These are phyloP conservation scores for Yamadazyma atmosphaerica DNA, from an alignment of 1,139 yeast genomes.

Conservation along the genomic window DNA sequence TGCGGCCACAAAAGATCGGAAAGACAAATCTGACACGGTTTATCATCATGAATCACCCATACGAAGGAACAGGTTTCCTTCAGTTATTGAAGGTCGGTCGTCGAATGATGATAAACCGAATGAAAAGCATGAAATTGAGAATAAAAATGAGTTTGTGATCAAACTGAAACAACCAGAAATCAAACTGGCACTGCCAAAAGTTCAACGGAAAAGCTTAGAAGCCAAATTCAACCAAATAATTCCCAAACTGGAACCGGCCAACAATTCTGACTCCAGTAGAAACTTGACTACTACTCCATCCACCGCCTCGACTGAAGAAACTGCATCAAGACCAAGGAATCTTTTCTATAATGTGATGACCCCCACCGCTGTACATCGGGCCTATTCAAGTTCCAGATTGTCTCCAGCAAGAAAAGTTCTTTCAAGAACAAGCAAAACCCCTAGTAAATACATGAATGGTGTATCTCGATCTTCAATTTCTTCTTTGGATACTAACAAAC, in stretches of 20 bases:
- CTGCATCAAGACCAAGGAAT: background rate
- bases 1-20: slow-evolving; percentile 2
- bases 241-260: background rate
- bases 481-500: slow-evolving; percentile 8
- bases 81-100: slow-evolving; percentile 10
- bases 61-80: slow-evolving; percentile 16
- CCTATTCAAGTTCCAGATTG: slow-evolving; percentile 1
- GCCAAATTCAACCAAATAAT: too few relatives aligned
- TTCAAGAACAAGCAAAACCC: slow-evolving; percentile 9
- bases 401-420: slow-evolving; percentile 4
- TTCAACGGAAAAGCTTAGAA: too few relatives aligned
- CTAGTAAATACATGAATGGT: slow-evolving; percentile 5
- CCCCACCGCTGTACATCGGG: background rate
- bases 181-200: too few relatives aligned
- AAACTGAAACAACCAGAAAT: background rate
- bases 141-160: too few relatives aligned
- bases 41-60: slow-evolving; percentile 12
- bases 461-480: slow-evolving; percentile 6
- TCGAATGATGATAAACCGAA: background rate
- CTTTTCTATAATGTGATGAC: slow-evolving; percentile 1
- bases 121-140: too few relatives aligned
- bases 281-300: background rate
- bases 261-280: too few relatives aligned
- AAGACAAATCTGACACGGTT: background rate
- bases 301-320: background rate